A percentile compares a stretch with the other conserved stretches of the same genome.
Evolutionary conservation across 2,329 filamentous ascomycete species (phyloP).

Genomic region (Berkeleyomyces basicola): DNA sequence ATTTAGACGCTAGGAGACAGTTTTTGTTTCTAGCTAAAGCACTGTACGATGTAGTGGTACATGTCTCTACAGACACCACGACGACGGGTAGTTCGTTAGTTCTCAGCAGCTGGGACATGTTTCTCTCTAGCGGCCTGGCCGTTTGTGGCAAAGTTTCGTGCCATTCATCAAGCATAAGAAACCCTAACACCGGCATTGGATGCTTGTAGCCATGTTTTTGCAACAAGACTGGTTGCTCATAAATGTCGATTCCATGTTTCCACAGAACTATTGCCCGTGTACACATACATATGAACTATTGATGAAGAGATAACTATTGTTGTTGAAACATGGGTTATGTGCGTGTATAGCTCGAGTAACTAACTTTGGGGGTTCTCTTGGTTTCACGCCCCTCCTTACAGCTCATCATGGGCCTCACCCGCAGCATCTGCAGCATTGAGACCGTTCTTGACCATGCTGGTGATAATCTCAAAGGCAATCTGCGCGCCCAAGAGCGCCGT

Average conservation of each 20-base stretch:
- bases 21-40: not conserved
- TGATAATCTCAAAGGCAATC: slow-evolving; percentile 69
- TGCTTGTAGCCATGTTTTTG: too few species aligned
- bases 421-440: not conserved
- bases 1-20: not conserved
- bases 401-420: slow-evolving; percentile 1
- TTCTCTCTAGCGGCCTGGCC: not conserved
- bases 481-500: slow-evolving; percentile 68
- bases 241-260: too few species aligned
- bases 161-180: not conserved
- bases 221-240: too few species aligned
- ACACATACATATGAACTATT: too few species aligned
- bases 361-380: not conserved
- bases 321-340: too few species aligned
- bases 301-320: too few species aligned
- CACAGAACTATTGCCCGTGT: too few species aligned
- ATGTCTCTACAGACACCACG: too few species aligned
- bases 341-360: too few species aligned
- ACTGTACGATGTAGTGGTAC: not conserved
- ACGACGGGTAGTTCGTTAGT: too few species aligned
- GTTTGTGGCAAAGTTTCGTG: not conserved
- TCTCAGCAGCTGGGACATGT: too few species aligned
- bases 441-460: slow-evolving; percentile 46
- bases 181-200: not conserved
- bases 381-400: not conserved